Base-by-base conservation (phyloP, 331 rosid genomes). In the Rosa hybrid region DNA sequence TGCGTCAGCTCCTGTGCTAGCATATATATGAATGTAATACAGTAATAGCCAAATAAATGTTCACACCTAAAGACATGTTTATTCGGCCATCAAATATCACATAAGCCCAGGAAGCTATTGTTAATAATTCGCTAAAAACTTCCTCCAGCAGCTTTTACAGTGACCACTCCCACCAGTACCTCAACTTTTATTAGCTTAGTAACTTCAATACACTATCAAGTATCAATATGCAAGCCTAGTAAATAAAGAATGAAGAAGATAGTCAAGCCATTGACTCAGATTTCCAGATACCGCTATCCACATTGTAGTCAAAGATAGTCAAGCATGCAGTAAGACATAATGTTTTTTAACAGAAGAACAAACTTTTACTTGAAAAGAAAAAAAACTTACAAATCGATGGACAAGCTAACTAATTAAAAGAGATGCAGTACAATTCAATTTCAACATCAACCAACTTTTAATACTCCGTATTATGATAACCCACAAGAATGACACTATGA, bases 71-170 rank as follows among this genome's bases (percentile, higher is more conserved):
- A 75, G 21, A 41, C 23, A 74, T 54, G 34, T 39, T 74, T 54
- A 39, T n/a, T 57, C 2, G 38, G 69, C 17, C 14, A 41, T 44
- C 4, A 2, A 30, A 57, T 20, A 57, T 41, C 44, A 23, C 54
- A 57, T 21, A 9, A 23, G 45, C 8, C 13, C 53, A 56, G 41
- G 9, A 50, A 56, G 41, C 63, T 56, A 18, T n/a, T 74, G 42
- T 75, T 39, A 59, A 75, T 21, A 38, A 57, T 27, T 75, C 54
- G 14, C 13, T 75, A n/a, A 41, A 13, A 75, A 75, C 78, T 75
- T 57, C 78, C 9, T 44, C n/a, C 41, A 56, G 39, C 50, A 12
- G 65, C 42, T 54, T 11, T 56, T 59, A 56, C 38, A 74, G 68
- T 34, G 56, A 30, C 30, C 51, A 54, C 49, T 74, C 68, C 16